Conservation (phyloP, 192 early-diverging fungal species). For the Podila epicladia region DNA sequence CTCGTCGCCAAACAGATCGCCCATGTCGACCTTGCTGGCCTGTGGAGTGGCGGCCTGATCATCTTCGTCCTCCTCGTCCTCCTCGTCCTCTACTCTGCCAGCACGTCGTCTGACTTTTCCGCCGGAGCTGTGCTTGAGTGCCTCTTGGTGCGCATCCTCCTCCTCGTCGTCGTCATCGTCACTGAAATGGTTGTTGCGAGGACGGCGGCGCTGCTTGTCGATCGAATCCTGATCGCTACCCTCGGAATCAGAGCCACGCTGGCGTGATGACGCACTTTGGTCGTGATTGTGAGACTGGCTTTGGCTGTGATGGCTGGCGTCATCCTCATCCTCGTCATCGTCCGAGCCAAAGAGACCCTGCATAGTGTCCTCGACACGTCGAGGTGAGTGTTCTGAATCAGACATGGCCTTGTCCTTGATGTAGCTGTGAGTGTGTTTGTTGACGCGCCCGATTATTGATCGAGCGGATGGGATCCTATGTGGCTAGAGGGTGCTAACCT, state of each 20-base stretch:
- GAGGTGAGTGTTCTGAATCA: conserved; percentile 45
- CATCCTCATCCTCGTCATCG: conserved; percentile 43
- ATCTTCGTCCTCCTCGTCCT: conserved; percentile 32
- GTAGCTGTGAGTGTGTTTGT: too few relatives aligned
- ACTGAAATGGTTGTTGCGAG: conserved; percentile 34
- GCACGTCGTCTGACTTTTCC: conserved; percentile 21
- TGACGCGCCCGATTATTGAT: too few relatives aligned
- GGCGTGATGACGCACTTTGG: not conserved
- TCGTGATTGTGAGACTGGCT: conserved; percentile 12
- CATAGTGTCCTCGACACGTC: conserved; percentile 31
- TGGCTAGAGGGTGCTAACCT: too few relatives aligned
- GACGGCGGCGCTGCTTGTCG: conserved; percentile 12
- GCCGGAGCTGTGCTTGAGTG: not conserved
- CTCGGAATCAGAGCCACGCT: conserved; percentile 13
- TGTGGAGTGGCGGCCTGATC: conserved; percentile 9
- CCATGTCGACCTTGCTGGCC: conserved; percentile 7
- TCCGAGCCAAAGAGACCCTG: conserved; percentile 49
- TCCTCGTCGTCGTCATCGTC: conserved; percentile 34
- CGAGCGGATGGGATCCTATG: too few relatives aligned
- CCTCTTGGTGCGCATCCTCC: not conserved
- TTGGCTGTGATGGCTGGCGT: not conserved
- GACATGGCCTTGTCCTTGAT: conserved; percentile 18
- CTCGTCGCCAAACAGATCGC: conserved; percentile 40
- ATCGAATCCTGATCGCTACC: conserved; percentile 15
- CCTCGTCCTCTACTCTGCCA: conserved; percentile 34